Evolutionary conservation across 2,329 filamentous ascomycete genomes (phyloP).

Genomic region (Fusarium sp.): DNA sequence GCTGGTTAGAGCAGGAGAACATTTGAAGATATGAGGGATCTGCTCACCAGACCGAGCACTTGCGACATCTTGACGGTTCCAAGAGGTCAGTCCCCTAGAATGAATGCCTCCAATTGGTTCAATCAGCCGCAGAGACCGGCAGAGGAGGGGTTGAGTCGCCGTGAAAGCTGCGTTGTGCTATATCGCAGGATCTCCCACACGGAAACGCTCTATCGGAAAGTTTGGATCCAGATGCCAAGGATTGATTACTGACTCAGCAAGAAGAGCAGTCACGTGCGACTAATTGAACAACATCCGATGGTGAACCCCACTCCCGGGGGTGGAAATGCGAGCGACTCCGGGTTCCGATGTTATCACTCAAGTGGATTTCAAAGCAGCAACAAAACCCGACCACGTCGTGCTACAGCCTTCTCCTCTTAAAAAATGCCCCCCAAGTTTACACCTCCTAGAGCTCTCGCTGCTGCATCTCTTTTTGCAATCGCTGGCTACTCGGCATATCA

Average conservation of each 20-base stretch:
- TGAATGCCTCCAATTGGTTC: constrained; percentile 20
- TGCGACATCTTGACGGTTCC: constrained; percentile 73
- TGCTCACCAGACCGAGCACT: constrained; percentile 76
- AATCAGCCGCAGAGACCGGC: constrained; percentile 22
- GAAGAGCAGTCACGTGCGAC: constrained; percentile 33
- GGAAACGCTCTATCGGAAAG: constrained; percentile 38
- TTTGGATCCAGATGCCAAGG: constrained; percentile 43
- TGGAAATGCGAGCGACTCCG: constrained; percentile 21
- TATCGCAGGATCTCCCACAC: constrained; percentile 35
- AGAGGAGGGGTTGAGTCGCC: constrained; percentile 20
- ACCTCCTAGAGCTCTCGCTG: constrained; percentile 43
- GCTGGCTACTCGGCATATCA: constrained; percentile 47
- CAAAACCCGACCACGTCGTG: constrained; percentile 28
- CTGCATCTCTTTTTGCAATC: constrained; percentile 46
- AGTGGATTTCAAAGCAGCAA: constrained; percentile 51
- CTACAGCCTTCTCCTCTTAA: constrained; percentile 25
- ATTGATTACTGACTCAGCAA: constrained; percentile 43
- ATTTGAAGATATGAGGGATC: constrained; percentile 10
- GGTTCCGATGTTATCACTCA: constrained; percentile 43
- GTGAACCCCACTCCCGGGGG: constrained; percentile 30
- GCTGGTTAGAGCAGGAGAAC: constrained; percentile 25
- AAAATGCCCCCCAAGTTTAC: constrained; percentile 47
- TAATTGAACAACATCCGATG: constrained; percentile 19
- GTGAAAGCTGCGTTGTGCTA: constrained; percentile 35
- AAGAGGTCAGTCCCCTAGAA: constrained; percentile 36